phyloP scores from a whole-genome alignment of 306 rosid species.

The Dalbergia cochinchinensis region DNA sequence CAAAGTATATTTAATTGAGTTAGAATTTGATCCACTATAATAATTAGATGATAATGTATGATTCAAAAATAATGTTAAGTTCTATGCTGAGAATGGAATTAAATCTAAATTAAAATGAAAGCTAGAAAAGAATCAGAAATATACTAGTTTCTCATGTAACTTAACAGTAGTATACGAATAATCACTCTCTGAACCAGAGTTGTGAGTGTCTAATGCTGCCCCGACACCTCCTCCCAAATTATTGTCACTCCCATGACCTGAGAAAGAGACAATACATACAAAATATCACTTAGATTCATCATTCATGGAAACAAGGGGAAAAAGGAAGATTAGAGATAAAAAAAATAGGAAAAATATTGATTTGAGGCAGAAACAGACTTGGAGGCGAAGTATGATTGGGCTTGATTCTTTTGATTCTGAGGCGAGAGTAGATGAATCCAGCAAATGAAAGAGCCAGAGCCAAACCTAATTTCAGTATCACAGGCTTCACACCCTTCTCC shows the following conservation, averaged over 20 bases:
- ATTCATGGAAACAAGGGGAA: neutral
- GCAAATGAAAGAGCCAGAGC: slow-evolving; percentile 83
- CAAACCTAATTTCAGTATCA: slow-evolving; percentile 70
- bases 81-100: neutral
- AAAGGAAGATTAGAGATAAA: neutral
- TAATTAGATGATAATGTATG: too few species aligned
- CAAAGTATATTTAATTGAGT: neutral
- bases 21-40: neutral
- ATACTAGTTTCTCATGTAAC: neutral
- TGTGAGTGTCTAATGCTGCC: slow-evolving; percentile 50
- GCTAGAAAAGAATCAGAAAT: neutral
- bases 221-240: slow-evolving; percentile 43
- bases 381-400: slow-evolving; percentile 46
- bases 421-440: slow-evolving; percentile 67
- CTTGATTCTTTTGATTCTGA: slow-evolving; percentile 55
- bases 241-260: slow-evolving; percentile 57
- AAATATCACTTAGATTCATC: neutral
- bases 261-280: slow-evolving; percentile 18
- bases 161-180: neutral
- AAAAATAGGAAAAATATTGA: neutral
- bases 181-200: slow-evolving; percentile 44
- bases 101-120: neutral
- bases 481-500: slow-evolving; percentile 63
- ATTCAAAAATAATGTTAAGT: too few species aligned
- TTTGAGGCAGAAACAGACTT: slow-evolving; percentile 55